phyloP scores from a whole-genome alignment of 805 yeast species.

The Suhomyces prunicola region DNA sequence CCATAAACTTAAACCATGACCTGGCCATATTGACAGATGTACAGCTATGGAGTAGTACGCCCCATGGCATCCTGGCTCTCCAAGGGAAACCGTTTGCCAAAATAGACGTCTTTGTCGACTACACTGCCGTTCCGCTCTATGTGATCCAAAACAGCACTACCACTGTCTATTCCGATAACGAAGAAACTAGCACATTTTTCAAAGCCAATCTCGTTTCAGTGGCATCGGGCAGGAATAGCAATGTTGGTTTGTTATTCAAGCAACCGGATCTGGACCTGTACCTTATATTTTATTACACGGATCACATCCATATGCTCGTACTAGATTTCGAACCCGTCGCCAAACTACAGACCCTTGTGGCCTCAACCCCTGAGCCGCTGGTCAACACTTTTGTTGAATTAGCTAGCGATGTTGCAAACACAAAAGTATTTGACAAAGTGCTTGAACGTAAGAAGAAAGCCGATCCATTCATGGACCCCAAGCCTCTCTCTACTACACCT shows the following conservation, averaged over 20 bases:
- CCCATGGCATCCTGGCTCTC: neutral
- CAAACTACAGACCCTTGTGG: neutral
- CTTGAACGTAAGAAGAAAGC: conserved; percentile 24
- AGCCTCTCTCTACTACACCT: neutral
- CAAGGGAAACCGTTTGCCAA: neutral
- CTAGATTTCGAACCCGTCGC: conserved; percentile 15
- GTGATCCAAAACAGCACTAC: conserved; percentile 18
- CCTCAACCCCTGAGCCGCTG: neutral
- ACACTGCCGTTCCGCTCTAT: conserved; percentile 22
- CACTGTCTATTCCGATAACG: conserved; percentile 19
- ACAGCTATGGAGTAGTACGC: neutral
- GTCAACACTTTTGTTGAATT: conserved; percentile 1
- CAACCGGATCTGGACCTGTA: conserved; percentile 11
- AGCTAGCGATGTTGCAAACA: conserved; percentile 1
- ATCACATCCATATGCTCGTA: conserved; percentile 12
- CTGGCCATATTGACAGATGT: neutral
- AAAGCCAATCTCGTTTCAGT: conserved; percentile 12
- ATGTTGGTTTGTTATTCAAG: conserved; percentile 19
- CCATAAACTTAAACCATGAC: neutral
- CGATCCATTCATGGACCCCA: conserved; percentile 12
- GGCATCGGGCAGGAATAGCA: conserved; percentile 3
- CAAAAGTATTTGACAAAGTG: conserved; percentile 35
- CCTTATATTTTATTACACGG: conserved; percentile 23
- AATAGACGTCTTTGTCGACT: conserved; percentile 14
- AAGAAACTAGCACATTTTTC: conserved; percentile 19